Evolutionary conservation across 352 stramenopile species (phyloP).

Genomic region (Phytophthora litchii): DNA sequence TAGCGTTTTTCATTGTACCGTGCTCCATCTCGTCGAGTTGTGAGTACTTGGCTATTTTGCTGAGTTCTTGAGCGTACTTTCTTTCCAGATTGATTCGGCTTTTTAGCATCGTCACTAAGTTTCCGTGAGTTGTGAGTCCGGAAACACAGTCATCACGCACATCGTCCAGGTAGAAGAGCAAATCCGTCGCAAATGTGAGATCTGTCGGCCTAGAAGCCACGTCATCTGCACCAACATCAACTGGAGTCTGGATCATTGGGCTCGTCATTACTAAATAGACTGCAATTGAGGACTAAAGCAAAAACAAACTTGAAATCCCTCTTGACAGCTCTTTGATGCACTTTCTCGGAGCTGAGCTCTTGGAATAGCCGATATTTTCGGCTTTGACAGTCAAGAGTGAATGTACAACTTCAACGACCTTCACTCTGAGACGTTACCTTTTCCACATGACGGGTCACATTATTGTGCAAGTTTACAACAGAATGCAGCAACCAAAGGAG

Average conservation of each 20-base stretch:
- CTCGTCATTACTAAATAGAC: slow-evolving; percentile 3
- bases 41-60: slow-evolving; percentile 63
- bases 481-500: slow-evolving; percentile 23
- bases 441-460: slow-evolving; percentile 25
- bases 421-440: slow-evolving; percentile 29
- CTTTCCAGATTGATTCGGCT: slow-evolving; percentile 74
- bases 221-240: background rate
- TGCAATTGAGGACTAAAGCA: background rate
- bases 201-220: slow-evolving; percentile 12
- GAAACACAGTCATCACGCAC: slow-evolving; percentile 51
- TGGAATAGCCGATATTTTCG: slow-evolving; percentile 20
- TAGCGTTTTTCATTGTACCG: slow-evolving; percentile 59
- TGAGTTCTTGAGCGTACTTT: slow-evolving; percentile 73
- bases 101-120: slow-evolving; percentile 70
- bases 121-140: slow-evolving; percentile 59
- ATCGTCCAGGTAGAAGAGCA: slow-evolving; percentile 81
- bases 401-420: slow-evolving; percentile 29
- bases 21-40: slow-evolving; percentile 63
- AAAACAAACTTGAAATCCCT: background rate
- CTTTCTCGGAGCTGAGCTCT: slow-evolving; percentile 21
- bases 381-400: slow-evolving; percentile 17
- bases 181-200: slow-evolving; percentile 72
- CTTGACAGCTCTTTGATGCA: background rate
- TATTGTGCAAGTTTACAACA: slow-evolving; percentile 1
- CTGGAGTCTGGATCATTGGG: background rate